Evolutionary conservation across 345 rosid genomes (phyloP).

Genomic region (Litchi chinensis): DNA sequence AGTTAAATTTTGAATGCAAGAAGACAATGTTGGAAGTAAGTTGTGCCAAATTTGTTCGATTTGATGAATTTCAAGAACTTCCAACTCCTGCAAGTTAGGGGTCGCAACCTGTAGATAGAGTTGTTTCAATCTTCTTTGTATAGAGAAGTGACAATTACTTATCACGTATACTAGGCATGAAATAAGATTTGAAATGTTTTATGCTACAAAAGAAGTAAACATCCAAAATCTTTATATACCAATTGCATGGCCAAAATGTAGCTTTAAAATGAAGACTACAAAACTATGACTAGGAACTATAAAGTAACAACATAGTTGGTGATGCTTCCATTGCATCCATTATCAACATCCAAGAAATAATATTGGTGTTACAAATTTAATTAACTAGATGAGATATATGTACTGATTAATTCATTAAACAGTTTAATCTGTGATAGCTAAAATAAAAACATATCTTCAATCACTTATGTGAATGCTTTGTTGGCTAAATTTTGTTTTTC

Average conservation of each 20-base stretch:
- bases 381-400: too few species aligned
- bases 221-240: neutral
- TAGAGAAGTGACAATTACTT: neutral
- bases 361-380: too few species aligned
- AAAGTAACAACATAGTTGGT: too few species aligned
- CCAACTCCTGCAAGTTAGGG: conserved; percentile 22
- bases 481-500: too few species aligned
- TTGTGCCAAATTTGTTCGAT: conserved; percentile 16
- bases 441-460: too few species aligned
- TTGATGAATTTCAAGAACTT: neutral
- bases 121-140: neutral
- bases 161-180: too few species aligned
- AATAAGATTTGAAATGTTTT: too few species aligned
- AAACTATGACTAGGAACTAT: neutral
- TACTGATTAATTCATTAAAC: too few species aligned
- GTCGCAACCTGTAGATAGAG: conserved; percentile 15
- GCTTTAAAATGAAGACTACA: neutral
- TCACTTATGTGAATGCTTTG: too few species aligned
- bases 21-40: neutral
- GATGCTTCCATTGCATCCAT: too few species aligned
- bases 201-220: neutral
- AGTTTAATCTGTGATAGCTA: too few species aligned
- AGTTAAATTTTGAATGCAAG: neutral
- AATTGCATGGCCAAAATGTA: neutral
- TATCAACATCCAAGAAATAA: too few species aligned